Conservation (phyloP, 2,329 filamentous ascomycete species). For the Pseudogymnoascus sp. region DNA sequence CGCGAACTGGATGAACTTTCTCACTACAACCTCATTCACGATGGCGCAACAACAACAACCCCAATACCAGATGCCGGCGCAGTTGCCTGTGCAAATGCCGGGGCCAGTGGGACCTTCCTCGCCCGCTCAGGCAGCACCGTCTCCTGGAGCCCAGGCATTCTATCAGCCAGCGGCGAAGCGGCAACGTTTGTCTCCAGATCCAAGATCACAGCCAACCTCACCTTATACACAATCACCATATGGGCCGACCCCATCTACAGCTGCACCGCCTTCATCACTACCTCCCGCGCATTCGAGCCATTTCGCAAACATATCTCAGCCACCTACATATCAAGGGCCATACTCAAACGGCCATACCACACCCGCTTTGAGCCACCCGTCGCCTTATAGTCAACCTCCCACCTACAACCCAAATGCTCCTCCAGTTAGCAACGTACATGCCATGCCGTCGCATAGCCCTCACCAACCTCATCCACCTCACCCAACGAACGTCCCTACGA, state of each 20-base stretch:
- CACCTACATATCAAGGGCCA: constrained; percentile 30
- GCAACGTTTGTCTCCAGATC: constrained; percentile 63
- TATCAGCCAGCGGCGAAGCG: constrained; percentile 66
- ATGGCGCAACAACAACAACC: constrained; percentile 33
- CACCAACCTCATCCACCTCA: constrained; percentile 30
- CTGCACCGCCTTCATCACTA: constrained; percentile 21
- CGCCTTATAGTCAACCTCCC: constrained; percentile 20
- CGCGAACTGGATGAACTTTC: constrained; percentile 1
- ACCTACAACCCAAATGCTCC: constrained; percentile 11
- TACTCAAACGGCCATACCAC: constrained; percentile 30
- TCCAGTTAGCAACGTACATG: background rate
- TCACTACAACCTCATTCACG: constrained; percentile 14
- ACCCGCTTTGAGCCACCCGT: constrained; percentile 22
- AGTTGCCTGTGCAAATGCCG: constrained; percentile 27
- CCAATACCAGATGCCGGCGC: constrained; percentile 19
- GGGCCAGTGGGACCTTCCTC: constrained; percentile 53
- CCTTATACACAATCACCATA: constrained; percentile 52
- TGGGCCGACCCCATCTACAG: constrained; percentile 40
- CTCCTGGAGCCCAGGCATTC: constrained; percentile 53
- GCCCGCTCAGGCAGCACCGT: constrained; percentile 55
- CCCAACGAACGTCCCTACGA: constrained; percentile 16
- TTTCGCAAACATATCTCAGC: constrained; percentile 28
- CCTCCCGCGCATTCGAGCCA: constrained; percentile 25
- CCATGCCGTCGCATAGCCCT: constrained; percentile 18
- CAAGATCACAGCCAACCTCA: constrained; percentile 60